phyloP scores from a whole-genome alignment of 441 rosid genomes.

The Euphorbia corollata region DNA sequence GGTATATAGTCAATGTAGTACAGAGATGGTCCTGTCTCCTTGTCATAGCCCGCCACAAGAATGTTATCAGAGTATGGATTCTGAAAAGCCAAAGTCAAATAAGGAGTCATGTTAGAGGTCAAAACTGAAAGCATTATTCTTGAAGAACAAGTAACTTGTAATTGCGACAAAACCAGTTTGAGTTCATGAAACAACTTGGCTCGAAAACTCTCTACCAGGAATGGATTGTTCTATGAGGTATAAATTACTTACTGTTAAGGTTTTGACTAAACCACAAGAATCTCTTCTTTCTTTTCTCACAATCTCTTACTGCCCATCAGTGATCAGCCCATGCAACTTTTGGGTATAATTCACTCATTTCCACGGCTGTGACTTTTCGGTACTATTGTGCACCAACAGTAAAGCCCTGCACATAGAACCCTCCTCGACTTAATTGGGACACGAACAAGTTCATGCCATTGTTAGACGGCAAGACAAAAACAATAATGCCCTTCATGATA shows the following conservation, averaged over 20 bases:
- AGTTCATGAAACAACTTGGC: not conserved
- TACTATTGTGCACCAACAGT: not conserved
- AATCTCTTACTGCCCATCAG: not conserved
- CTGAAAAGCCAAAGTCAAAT: slow-evolving; percentile 29
- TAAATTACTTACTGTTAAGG: not conserved
- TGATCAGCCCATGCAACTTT: not conserved
- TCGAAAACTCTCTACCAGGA: not conserved
- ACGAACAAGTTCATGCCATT: not conserved
- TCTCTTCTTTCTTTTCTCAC: not conserved
- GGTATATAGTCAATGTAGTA: slow-evolving; percentile 94
- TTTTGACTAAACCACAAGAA: not conserved
- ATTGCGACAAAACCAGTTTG: not conserved
- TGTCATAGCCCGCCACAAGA: slow-evolving; percentile 88
- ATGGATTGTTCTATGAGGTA: not conserved
- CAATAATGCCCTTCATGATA: not conserved
- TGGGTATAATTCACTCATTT: not conserved
- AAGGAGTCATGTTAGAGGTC: not conserved
- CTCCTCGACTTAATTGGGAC: not conserved
- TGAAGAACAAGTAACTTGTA: not conserved
- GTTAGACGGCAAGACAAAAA: not conserved
- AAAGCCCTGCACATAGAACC: not conserved
- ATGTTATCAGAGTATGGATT: slow-evolving; percentile 81
- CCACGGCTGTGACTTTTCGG: not conserved
- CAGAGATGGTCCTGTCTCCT: slow-evolving; percentile 81
- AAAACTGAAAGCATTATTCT: not conserved